Base-by-base conservation (phyloP, 352 stramenopile genomes). In the Phytopythium aichiense region DNA sequence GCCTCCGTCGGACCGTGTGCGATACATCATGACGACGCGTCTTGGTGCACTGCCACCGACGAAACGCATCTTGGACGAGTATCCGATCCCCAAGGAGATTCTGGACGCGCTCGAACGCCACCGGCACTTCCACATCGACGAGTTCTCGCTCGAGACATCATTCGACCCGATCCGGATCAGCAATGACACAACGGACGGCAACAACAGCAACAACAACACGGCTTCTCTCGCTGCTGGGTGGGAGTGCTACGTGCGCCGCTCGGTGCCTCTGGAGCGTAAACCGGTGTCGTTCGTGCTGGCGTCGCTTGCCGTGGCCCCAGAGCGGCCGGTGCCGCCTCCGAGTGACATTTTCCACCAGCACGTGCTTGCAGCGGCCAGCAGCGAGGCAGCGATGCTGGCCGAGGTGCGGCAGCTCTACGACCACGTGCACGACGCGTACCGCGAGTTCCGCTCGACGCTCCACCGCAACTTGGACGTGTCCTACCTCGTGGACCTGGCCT, bases 261-360 rank as follows among this genome's bases (percentile, higher is more conserved):
- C 81, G 4, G 74, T 89, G 30, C 81, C 76, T 1, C 49, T 89
- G 15, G 81, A 92, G 62, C 73, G 84, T 0, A 79, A 85, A 38
- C 82, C 81, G 15, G 63, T 91, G 33, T 92, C 84, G 16, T 89
- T 89, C 33, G 84, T 90, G 40, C 50, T 92, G 1, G 69, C 76
- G 9, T 87, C 84, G 13, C 61, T 92, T 4, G 62, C 75, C 13
- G 72, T 91, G 2, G 68, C 77, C 0, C 63, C 65, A 0, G 79
- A 86, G 56, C 78, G 64, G 30, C 71, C 81, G 1, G 68, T 89
- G 6, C 71, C 76, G 13, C 66, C 76, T 0, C 68, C 80, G 22
- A 89, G 70, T 51, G 77, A 90, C 60, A 73, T 91, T 35, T 91
- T 88, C 53, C 76, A 89, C 52, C 79, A 89, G 18, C 71, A 86